Conservation (phyloP, 331 rosid species). For the Saraca asoca region DNA sequence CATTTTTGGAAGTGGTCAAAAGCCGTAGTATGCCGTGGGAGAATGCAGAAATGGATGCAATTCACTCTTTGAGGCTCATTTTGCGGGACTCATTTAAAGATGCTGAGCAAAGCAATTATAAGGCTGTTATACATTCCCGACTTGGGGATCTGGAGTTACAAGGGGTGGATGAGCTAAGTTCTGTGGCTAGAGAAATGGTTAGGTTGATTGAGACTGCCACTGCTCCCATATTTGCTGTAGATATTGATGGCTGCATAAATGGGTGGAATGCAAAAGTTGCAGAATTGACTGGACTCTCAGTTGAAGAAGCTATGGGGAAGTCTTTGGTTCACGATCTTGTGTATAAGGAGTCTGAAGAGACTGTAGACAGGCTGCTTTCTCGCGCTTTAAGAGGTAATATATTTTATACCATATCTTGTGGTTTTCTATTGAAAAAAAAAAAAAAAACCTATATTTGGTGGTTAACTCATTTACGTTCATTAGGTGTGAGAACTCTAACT, state of each 20-base stretch:
- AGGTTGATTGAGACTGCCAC: slow-evolving; percentile 98
- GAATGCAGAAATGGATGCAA: slow-evolving; percentile 97
- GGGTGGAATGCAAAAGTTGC: slow-evolving; percentile 97
- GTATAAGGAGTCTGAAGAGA: slow-evolving; percentile 73
- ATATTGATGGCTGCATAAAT: slow-evolving; percentile 76
- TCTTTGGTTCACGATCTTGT: slow-evolving; percentile 82
- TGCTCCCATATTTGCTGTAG: slow-evolving; percentile 96
- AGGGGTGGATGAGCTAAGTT: slow-evolving; percentile 89
- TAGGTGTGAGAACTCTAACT: slow-evolving; percentile 19
- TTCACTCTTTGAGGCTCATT: slow-evolving; percentile 96
- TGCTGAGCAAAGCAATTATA: slow-evolving; percentile 60
- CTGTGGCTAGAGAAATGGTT: slow-evolving; percentile 98
- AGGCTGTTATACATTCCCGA: slow-evolving; percentile 62
- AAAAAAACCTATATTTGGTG: too few species aligned
- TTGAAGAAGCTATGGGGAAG: slow-evolving; percentile 92
- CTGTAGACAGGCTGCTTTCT: slow-evolving; percentile 65
- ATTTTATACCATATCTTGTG: slow-evolving; percentile 32
- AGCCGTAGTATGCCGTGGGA: slow-evolving; percentile 98
- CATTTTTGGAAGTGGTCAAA: slow-evolving; percentile 92
- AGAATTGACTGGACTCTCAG: slow-evolving; percentile 87
- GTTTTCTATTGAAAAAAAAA: too few species aligned
- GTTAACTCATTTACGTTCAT: slow-evolving; percentile 27
- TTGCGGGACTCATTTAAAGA: slow-evolving; percentile 83
- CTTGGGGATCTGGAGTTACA: slow-evolving; percentile 61
- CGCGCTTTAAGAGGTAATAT: slow-evolving; percentile 78